A percentile compares a stretch with the other conserved stretches of the same genome.
phyloP scores from a whole-genome alignment of 495 filamentous ascomycete genomes.

The Xylaria longipes region DNA sequence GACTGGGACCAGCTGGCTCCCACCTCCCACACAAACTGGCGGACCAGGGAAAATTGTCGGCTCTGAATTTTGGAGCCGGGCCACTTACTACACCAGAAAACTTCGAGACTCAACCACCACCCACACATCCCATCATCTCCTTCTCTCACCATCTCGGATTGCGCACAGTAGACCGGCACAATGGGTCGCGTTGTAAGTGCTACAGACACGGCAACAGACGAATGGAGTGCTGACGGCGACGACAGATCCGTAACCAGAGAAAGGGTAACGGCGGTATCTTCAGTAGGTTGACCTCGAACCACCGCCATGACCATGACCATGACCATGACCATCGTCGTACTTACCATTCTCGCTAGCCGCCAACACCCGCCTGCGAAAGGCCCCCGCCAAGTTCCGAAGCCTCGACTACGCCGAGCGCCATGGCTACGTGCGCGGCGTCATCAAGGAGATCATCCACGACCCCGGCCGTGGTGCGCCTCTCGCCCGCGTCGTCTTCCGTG shows the following conservation, averaged over 20 bases:
- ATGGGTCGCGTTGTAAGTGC: conserved; percentile 63
- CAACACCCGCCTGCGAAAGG: conserved; percentile 91
- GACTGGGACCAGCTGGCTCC: conserved; percentile 33
- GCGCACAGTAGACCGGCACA: conserved; percentile 41
- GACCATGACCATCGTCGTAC: conserved; percentile 22
- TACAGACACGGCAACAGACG: background rate
- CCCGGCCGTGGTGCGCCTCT: conserved; percentile 97
- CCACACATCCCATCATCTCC: conserved; percentile 31
- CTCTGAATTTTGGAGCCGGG: conserved; percentile 34
- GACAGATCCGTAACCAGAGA: conserved; percentile 90
- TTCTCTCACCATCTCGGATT: conserved; percentile 40
- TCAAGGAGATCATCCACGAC: conserved; percentile 99
- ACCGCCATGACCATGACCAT: conserved; percentile 30
- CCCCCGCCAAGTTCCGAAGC: conserved; percentile 85
- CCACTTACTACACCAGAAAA: conserved; percentile 34
- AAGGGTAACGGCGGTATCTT: conserved; percentile 99
- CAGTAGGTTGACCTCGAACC: conserved; percentile 65
- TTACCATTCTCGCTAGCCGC: conserved; percentile 34
- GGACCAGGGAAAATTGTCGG: conserved; percentile 43
- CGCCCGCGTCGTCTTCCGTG: conserved; percentile 93
- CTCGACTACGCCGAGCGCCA: conserved; percentile 95
- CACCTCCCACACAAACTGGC: conserved; percentile 43
- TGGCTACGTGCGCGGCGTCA: conserved; percentile 95
- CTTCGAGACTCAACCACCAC: conserved; percentile 33
- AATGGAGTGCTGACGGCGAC: conserved; percentile 32